Evolutionary conservation across 768 basidiomycete genomes (phyloP).

Genomic region (Pisolithus tinctorius): DNA sequence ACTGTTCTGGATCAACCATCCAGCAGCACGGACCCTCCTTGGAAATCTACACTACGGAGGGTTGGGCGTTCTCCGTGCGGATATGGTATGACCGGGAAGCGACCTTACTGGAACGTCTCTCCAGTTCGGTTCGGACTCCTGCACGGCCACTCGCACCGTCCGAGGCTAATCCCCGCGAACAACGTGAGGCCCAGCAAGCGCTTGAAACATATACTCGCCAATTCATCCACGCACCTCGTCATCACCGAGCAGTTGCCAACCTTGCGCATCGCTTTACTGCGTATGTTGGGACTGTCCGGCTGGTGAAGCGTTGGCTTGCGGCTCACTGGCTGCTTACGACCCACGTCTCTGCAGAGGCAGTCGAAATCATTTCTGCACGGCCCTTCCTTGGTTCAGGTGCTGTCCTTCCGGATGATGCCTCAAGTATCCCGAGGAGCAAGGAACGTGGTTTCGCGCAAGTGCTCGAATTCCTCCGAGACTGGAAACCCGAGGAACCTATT

Average conservation of each 20-base stretch:
- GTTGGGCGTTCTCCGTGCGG: slow-evolving; percentile 79
- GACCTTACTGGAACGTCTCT: slow-evolving; percentile 64
- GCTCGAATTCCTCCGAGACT: slow-evolving; percentile 66
- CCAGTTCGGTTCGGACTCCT: slow-evolving; percentile 35
- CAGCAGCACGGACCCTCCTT: slow-evolving; percentile 67
- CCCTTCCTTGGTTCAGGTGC: slow-evolving; percentile 56
- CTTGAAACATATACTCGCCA: slow-evolving; percentile 56
- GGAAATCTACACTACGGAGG: slow-evolving; percentile 72
- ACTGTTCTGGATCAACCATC: slow-evolving; percentile 45
- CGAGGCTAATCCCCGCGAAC: slow-evolving; percentile 26
- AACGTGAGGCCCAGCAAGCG: slow-evolving; percentile 50
- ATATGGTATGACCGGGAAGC: slow-evolving; percentile 89
- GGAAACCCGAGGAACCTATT: slow-evolving; percentile 76
- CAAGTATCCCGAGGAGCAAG: slow-evolving; percentile 62
- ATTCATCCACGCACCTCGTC: slow-evolving; percentile 75
- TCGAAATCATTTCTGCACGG: slow-evolving; percentile 79
- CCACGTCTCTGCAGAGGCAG: slow-evolving; percentile 69
- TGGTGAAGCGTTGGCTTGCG: slow-evolving; percentile 90
- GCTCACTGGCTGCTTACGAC: slow-evolving; percentile 78
- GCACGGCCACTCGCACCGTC: slow-evolving; percentile 2
- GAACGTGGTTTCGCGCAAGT: slow-evolving; percentile 75
- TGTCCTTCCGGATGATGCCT: slow-evolving; percentile 29
- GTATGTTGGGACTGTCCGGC: slow-evolving; percentile 77
- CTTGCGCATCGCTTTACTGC: slow-evolving; percentile 75
- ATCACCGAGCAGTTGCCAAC: slow-evolving; percentile 77